Evolutionary conservation across 257 asterid species (phyloP), one percentile per base, ranked within the genome.

Genomic region (Solanum tarijense): DNA sequence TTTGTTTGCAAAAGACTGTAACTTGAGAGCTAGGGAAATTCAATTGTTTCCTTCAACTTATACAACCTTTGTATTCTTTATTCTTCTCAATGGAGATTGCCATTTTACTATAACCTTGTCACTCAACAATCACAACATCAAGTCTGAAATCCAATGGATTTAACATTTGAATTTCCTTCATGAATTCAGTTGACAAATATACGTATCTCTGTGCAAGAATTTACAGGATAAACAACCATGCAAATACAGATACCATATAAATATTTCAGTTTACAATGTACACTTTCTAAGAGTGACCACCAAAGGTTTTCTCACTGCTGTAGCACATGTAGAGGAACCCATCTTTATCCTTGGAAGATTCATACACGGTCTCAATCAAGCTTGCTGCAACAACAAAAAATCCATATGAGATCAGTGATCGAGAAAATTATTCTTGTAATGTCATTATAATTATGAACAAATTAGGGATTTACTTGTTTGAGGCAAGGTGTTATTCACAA

Each of bases 251-350:
- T 81, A 29, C 85, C 85, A 81, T 46, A 27, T 27, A 27, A 29
- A 25, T 27, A 27, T 43, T 81, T 29, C 66, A 81, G 85, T 81
- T 27, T 62, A 46, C 85, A 46, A 46, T 81, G 85, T 46, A 48
- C 85, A 81, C 18, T 9, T 81, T 18, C 69, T 29, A 48, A 18
- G 43, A 46, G 41, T 25, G 43, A 29, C 98, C 98, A 29, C 98
- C 98, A 73, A 96, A 96, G 72, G 99, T 95, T 90, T 96, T 95
- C 94, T 96, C 99, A 34, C 98, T 95, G 92, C 99, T 95, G 96
- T 96, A 96, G 93, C 98, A 95, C 98, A 96, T 92, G 90, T 96
- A 96, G 62, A 96, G 93, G 93, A 96, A 96, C 79, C 99, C 99
- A 89, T 95, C 99, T 34, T 93, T 92, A 11, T 96, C 98, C 93